These are phyloP conservation scores for Carallia pectinifolia DNA, from an alignment of 345 rosid species.

Conservation along the genomic window DNA sequence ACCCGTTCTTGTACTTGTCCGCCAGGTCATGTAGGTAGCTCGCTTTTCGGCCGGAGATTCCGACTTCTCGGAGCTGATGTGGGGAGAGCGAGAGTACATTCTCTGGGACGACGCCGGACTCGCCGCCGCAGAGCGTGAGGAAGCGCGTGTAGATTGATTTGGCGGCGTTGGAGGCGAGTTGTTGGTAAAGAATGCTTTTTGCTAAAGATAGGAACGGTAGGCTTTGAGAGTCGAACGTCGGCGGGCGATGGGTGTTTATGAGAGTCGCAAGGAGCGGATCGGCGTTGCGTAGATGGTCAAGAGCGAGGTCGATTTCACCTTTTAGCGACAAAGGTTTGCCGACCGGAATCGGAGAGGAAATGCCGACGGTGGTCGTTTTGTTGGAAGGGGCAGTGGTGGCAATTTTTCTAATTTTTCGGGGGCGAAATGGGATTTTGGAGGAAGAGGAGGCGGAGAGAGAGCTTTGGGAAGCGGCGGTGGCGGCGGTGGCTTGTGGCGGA, in stretches of 20 bases:
- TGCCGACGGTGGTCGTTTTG: neutral
- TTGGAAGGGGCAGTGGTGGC: slow-evolving; percentile 12
- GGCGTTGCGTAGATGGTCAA: slow-evolving; percentile 48
- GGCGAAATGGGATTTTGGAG: slow-evolving; percentile 44
- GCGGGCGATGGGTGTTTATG: slow-evolving; percentile 50
- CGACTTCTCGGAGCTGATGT: slow-evolving; percentile 60
- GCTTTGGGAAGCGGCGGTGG: neutral
- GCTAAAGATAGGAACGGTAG: slow-evolving; percentile 62
- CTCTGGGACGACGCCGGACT: slow-evolving; percentile 43
- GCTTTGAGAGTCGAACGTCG: slow-evolving; percentile 44
- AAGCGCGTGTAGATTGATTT: slow-evolving; percentile 68
- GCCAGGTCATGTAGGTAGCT: slow-evolving; percentile 83
- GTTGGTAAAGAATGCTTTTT: slow-evolving; percentile 71
- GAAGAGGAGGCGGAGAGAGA: neutral
- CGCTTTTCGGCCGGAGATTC: slow-evolving; percentile 80
- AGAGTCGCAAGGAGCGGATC: slow-evolving; percentile 56
- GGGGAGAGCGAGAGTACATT: slow-evolving; percentile 47
- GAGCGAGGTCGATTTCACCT: slow-evolving; percentile 63
- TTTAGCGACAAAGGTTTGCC: slow-evolving; percentile 39
- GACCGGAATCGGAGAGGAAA: neutral
- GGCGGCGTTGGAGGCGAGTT: slow-evolving; percentile 76
- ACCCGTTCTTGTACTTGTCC: slow-evolving; percentile 39
- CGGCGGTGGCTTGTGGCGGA: neutral
- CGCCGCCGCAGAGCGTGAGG: slow-evolving; percentile 54
- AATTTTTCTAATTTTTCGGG: slow-evolving; percentile 60